Base-by-base conservation (phyloP, 306 rosid species). In the Erythrophleum fordii region DNA sequence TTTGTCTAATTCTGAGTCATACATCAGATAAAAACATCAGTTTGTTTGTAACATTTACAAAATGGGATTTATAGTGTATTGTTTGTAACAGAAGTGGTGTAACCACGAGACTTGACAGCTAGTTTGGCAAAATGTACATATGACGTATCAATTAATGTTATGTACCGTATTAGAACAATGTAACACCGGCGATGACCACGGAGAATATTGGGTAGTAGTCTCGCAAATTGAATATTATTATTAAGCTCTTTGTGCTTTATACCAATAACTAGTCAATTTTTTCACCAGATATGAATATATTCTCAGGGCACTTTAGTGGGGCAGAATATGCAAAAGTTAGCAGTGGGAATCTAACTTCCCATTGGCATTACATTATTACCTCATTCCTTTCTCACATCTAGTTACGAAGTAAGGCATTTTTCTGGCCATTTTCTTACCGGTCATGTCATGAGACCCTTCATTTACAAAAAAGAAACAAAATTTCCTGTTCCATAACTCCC, bases 381-480 rank as follows among this genome's bases (percentile, higher is more conserved):
- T 26, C 20, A 59, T 59, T 82, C 78, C 73, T 75, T 55, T n/a
- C 22, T 48, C 22, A n/a, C 76, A 17, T 56, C 34, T 45, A 8
- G 34, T 31, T 39, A 8, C 39, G 42, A 69, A 62, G 52, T 20
- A 48, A 22, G 37, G 64, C 74, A 28, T 73, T 39, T 66, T 39
- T 66, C 28, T 39, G 1, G 31, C 4, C 46, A 34, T 34, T 35
- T 62, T 7, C 23, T 62, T 31, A 29, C 68, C 64, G n/a, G 8
- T 37, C 41, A 37, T 37, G 41, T 37, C 41, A 37, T 12, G 17
- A 45, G 16, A 25, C 68, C 41, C 11, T 6, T 16, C 12, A 11
- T 4, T 58, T 6, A 56, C 64, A 0, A 17, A 7, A 31, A 31
- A 20, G 11, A 31, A 8, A 29, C 28, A 62, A 62, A 62, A 0